phyloP scores from a whole-genome alignment of 148 eudicot species.

The Drosera capensis region DNA sequence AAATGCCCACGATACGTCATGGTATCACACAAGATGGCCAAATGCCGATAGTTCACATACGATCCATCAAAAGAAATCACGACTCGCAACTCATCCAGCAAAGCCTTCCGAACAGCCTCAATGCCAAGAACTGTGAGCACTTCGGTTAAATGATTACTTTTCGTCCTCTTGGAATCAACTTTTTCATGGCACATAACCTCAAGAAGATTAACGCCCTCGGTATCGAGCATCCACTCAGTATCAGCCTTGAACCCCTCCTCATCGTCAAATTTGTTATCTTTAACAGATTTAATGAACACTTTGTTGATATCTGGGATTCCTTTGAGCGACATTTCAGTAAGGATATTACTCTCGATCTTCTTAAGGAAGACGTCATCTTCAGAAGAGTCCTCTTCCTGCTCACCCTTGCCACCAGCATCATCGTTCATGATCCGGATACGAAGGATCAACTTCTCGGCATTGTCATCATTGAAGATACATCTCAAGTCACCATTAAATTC shows the following conservation, averaged over 20 bases:
- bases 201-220: conserved; percentile 94
- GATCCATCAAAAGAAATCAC: conserved; percentile 97
- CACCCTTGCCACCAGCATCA: conserved; percentile 89
- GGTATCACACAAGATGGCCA: conserved; percentile 94
- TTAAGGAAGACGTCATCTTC: conserved; percentile 97
- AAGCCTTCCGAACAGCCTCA: conserved; percentile 86
- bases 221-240: conserved; percentile 96
- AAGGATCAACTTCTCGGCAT: conserved; percentile 90
- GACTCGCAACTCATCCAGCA: conserved; percentile 88
- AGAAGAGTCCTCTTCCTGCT: conserved; percentile 70
- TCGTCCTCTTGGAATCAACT: conserved; percentile 77
- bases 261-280: conserved; percentile 73
- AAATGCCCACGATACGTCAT: conserved; percentile 98
- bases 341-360: conserved; percentile 89
- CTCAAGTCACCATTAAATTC: conserved; percentile 89
- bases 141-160: conserved; percentile 94
- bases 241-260: conserved; percentile 66
- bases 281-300: conserved; percentile 75
- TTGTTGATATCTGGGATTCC: conserved; percentile 92
- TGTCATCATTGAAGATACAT: conserved; percentile 88
- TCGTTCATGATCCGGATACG: conserved; percentile 96
- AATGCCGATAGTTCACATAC: conserved; percentile 82
- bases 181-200: conserved; percentile 93
- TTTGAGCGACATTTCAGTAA: conserved; percentile 95
- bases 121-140: conserved; percentile 94